phyloP scores from a whole-genome alignment of 345 rosid genomes.

The Viola odorata region DNA sequence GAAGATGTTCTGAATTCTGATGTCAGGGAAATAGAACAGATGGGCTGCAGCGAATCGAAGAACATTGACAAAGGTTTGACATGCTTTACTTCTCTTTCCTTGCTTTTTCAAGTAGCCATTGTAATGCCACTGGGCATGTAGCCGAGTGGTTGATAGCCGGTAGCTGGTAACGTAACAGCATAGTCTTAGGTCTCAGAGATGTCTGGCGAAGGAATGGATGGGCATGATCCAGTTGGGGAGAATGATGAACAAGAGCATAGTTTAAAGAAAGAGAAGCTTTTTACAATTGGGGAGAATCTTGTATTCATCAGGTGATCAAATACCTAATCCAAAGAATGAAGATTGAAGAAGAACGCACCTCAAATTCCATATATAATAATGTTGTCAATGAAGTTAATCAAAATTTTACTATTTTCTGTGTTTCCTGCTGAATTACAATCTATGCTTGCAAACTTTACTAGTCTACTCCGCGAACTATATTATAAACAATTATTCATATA shows the following conservation, averaged over 20 bases:
- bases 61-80: neutral
- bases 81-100: neutral
- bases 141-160: no score
- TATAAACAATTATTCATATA: no score
- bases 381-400: no score
- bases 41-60: conserved; percentile 16
- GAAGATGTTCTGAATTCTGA: neutral
- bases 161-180: no score
- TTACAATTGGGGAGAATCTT: conserved; percentile 3
- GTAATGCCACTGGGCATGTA: no score
- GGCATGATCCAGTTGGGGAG: neutral
- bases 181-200: no score
- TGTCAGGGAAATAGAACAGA: neutral
- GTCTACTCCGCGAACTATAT: no score
- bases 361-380: no score
- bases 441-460: no score
- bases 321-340: neutral
- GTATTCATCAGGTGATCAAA: conserved; percentile 7
- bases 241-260: no score
- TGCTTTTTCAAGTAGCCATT: neutral
- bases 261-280: conserved; percentile 1
- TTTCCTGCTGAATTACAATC: no score
- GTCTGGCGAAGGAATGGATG: neutral
- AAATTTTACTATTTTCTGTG: no score
- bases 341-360: neutral